These are phyloP conservation scores for Fusarium sp. DNA, from an alignment of 2,329 filamentous ascomycete species.

Conservation along the genomic window DNA sequence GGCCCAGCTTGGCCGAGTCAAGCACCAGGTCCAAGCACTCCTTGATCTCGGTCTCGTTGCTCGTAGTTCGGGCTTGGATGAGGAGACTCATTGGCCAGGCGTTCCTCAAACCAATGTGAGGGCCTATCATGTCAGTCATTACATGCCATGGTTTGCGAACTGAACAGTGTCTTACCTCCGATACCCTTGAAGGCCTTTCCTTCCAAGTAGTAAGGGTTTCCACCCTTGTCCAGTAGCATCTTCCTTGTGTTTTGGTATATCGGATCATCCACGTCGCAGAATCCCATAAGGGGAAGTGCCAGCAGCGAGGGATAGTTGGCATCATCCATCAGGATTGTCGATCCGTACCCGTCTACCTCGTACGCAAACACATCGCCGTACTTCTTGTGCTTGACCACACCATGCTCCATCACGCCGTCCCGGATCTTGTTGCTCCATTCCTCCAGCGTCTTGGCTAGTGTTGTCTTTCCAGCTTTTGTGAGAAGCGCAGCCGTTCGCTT, in stretches of 20 bases:
- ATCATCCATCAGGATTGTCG: slow-evolving; percentile 86
- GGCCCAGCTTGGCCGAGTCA: slow-evolving; percentile 77
- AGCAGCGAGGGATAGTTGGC: slow-evolving; percentile 87
- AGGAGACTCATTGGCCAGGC: slow-evolving; percentile 98
- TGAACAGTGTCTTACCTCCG: slow-evolving; percentile 68
- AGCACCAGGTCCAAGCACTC: slow-evolving; percentile 80
- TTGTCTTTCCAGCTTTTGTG: slow-evolving; percentile 65
- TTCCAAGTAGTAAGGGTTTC: slow-evolving; percentile 89
- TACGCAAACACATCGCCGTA: slow-evolving; percentile 86
- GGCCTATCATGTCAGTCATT: slow-evolving; percentile 51
- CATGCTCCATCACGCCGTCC: slow-evolving; percentile 85
- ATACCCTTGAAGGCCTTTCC: slow-evolving; percentile 86
- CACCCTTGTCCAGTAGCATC: slow-evolving; percentile 76
- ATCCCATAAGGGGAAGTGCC: slow-evolving; percentile 82
- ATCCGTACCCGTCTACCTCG: slow-evolving; percentile 89
- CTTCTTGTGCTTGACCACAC: slow-evolving; percentile 78
- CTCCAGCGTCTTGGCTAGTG: slow-evolving; percentile 66
- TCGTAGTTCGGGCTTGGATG: slow-evolving; percentile 88
- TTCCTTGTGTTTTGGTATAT: slow-evolving; percentile 89
- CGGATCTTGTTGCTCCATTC: slow-evolving; percentile 71
- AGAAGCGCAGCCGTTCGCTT: slow-evolving; percentile 78
- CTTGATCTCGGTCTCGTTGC: slow-evolving; percentile 84
- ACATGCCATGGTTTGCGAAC: background rate
- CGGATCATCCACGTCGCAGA: slow-evolving; percentile 70
- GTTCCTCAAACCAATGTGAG: slow-evolving; percentile 83